These are phyloP conservation scores for Boletus subparvulus DNA, from an alignment of 768 basidiomycete species.

Conservation along the genomic window DNA sequence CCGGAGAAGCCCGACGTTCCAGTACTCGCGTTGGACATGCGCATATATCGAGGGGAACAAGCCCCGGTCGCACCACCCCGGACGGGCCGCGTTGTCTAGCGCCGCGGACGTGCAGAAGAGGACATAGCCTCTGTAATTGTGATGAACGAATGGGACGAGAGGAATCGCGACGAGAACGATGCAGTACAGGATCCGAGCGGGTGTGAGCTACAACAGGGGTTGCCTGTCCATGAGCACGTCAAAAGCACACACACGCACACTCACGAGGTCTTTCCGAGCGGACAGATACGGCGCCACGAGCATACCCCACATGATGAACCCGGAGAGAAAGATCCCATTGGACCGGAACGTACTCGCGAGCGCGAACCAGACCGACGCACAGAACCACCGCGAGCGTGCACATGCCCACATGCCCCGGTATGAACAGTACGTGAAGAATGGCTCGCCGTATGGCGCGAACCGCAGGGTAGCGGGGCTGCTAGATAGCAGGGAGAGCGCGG, in stretches of 20 bases:
- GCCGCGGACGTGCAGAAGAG: slow-evolving; percentile 56
- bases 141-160: slow-evolving; percentile 64
- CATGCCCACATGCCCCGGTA: slow-evolving; percentile 50
- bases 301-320: slow-evolving; percentile 76
- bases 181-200: slow-evolving; percentile 36
- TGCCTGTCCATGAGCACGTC: neutral
- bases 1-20: slow-evolving; percentile 79
- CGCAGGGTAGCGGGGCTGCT: slow-evolving; percentile 76
- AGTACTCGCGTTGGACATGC: slow-evolving; percentile 81
- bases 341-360: slow-evolving; percentile 69
- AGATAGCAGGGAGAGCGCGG: slow-evolving; percentile 71
- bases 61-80: slow-evolving; percentile 61
- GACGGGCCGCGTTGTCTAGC: slow-evolving; percentile 7
- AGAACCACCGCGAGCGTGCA: slow-evolving; percentile 44
- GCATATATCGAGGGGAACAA: slow-evolving; percentile 72
- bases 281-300: slow-evolving; percentile 53
- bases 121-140: slow-evolving; percentile 67
- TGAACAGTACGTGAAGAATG: slow-evolving; percentile 80
- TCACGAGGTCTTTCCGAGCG: slow-evolving; percentile 30
- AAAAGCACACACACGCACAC: slow-evolving; percentile 7
- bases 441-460: slow-evolving; percentile 77
- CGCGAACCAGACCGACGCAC: slow-evolving; percentile 60
- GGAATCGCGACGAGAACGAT: slow-evolving; percentile 46
- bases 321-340: slow-evolving; percentile 74
- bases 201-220: slow-evolving; percentile 33